Evolutionary conservation across 805 yeast genomes (phyloP), one percentile per base, ranked within the genome.

Genomic region (Pichia exigua): DNA sequence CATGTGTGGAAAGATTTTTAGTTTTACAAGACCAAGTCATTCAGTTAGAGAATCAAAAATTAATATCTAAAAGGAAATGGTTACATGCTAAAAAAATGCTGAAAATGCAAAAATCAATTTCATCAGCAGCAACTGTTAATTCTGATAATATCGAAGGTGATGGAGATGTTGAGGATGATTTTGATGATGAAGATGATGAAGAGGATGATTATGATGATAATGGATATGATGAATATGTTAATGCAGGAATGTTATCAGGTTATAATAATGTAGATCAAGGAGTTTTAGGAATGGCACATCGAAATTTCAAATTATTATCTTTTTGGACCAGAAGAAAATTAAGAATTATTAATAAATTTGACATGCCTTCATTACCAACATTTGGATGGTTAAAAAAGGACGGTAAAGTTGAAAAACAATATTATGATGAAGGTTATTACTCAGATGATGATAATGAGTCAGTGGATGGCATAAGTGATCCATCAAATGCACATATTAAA

Each of bases 11-110:
- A 51, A 71, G 92, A 52, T 83, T 76, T 57, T 64, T 81, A 13
- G 60, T 83, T 4, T 61, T 88, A 22, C 86, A 85, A 61, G 86
- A 79, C 57, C 96, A 88, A 64, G 63, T 89, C 44, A 75, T 75
- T 51, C 83, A 82, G 58, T 63, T 85, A 50, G 73, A 78, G 44
- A 83, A 82, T 44, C 87, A 82, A 52, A 73, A 69, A 51, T 48
- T 56, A 27, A 51, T 56, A 44, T 62, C 69, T 12, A 57, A 63
- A 46, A 53, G 49, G 13, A 57, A 52, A 46, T 47, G 51, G 39
- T 5, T 47, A 32, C 55, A 60, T 26, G 45, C 47, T 9, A 57
- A 48, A 42, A 52, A 44, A n/a, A 20, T 51, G 28, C 47, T 46
- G 9, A 42, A 12, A 35, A 35, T 35, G 39, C 50, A 32, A 9